Evolutionary conservation across 805 yeast species (phyloP).

Genomic region (Yamadazyma endophytica): DNA sequence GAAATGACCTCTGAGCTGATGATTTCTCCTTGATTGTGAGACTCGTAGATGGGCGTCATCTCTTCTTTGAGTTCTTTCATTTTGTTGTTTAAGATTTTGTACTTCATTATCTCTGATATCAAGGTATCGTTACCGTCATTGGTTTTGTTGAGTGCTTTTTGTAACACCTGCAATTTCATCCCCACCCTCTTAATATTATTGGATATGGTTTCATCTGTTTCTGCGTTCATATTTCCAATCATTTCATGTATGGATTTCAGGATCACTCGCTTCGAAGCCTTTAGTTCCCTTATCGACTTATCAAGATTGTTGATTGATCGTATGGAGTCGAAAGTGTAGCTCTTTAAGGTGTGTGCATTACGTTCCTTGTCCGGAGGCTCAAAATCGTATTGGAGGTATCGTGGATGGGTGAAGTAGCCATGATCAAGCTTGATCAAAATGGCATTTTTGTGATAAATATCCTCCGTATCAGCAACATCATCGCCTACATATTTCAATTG

Average conservation of each 20-base stretch:
- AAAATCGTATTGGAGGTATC: background rate
- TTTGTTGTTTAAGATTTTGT: slow-evolving; percentile 19
- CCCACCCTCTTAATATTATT: slow-evolving; percentile 6
- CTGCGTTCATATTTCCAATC: slow-evolving; percentile 1
- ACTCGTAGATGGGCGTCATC: slow-evolving; percentile 6
- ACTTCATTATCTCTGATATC: slow-evolving; percentile 17
- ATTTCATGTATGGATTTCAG: slow-evolving; percentile 5
- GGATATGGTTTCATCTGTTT: slow-evolving; percentile 1
- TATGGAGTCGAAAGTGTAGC: slow-evolving; percentile 28
- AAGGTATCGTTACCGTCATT: slow-evolving; percentile 19
- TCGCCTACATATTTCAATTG: slow-evolving; percentile 10
- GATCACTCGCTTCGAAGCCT: slow-evolving; percentile 17
- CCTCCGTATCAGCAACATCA: slow-evolving; percentile 10
- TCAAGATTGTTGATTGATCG: slow-evolving; percentile 22
- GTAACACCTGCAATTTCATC: slow-evolving; percentile 6
- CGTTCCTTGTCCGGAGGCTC: background rate
- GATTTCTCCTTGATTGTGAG: slow-evolving; percentile 20
- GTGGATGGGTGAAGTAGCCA: slow-evolving; percentile 13
- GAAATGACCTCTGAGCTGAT: slow-evolving; percentile 24
- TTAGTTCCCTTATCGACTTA: slow-evolving; percentile 26
- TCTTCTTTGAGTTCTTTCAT: slow-evolving; percentile 13
- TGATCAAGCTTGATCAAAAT: slow-evolving; percentile 17
- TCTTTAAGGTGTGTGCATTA: slow-evolving; percentile 2
- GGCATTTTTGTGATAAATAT: slow-evolving; percentile 17
- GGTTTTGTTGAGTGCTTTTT: slow-evolving; percentile 16